Evolutionary conservation across 2,329 filamentous ascomycete species (phyloP).

Genomic region (Paecilomyces sp.): DNA sequence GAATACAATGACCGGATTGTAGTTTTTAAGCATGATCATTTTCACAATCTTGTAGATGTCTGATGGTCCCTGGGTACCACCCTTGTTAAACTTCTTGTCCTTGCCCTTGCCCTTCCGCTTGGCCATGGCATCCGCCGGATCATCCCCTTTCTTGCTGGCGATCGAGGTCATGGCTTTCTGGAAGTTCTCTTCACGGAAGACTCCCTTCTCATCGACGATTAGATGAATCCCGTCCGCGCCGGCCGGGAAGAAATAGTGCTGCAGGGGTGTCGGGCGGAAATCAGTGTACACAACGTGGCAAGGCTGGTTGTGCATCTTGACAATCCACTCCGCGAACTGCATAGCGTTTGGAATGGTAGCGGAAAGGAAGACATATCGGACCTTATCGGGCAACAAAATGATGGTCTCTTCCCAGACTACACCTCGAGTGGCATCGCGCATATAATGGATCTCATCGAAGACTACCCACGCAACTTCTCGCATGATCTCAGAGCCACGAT

Average conservation of each 20-base stretch:
- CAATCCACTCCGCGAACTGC: conserved; percentile 99
- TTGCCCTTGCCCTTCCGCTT: conserved; percentile 82
- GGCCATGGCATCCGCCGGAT: conserved; percentile 70
- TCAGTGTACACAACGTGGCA: conserved; percentile 99
- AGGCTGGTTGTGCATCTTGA: conserved; percentile 93
- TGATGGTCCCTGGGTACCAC: conserved; percentile 61
- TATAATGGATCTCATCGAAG: conserved; percentile 98
- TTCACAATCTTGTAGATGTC: conserved; percentile 97
- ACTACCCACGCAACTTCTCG: conserved; percentile 97
- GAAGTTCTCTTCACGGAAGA: conserved; percentile 96
- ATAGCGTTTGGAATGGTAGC: conserved; percentile 98
- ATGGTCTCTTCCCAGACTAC: conserved; percentile 99
- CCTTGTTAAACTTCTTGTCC: conserved; percentile 86
- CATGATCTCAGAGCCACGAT: conserved; percentile 98
- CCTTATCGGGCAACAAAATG: conserved; percentile 94
- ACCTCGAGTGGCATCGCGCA: conserved; percentile 87
- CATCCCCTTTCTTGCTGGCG: conserved; percentile 77
- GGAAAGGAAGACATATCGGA: conserved; percentile 95
- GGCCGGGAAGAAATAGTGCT: conserved; percentile 95
- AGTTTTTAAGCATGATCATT: conserved; percentile 97
- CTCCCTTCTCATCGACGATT: conserved; percentile 92
- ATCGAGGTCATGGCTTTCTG: conserved; percentile 90
- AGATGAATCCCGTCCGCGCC: conserved; percentile 89
- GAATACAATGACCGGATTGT: conserved; percentile 98
- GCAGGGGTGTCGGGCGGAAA: conserved; percentile 90